A percentile compares a stretch with the other conserved stretches of the same genome.
phyloP scores from a whole-genome alignment of 148 eudicot genomes.

The Chenopodium formosanum region DNA sequence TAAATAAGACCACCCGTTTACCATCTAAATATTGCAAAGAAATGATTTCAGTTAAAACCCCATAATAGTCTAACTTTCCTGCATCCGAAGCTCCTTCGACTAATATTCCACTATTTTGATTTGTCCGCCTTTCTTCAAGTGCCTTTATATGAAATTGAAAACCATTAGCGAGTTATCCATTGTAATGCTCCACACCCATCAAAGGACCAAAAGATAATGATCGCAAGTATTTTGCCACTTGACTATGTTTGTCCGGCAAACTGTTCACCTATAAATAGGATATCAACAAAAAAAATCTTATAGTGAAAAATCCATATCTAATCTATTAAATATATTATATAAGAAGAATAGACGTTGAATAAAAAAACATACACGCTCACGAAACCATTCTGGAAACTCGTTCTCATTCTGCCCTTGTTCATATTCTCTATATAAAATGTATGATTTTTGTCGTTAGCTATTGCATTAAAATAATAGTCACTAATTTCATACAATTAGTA shows the following conservation, averaged over 20 bases:
- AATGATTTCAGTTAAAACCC: constrained; percentile 17
- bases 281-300: neutral
- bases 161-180: constrained; percentile 11
- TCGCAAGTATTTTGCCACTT: neutral
- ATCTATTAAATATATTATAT: neutral
- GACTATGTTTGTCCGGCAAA: neutral
- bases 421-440: too few relatives aligned
- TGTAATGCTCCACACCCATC: neutral
- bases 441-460: too few relatives aligned
- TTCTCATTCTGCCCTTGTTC: neutral
- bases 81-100: neutral
- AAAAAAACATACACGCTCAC: neutral
- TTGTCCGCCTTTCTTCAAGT: neutral
- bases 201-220: neutral
- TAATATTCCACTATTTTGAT: constrained; percentile 22
- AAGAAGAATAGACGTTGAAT: neutral
- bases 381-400: neutral
- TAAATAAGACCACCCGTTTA: constrained; percentile 11
- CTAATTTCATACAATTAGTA: neutral
- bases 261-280: neutral
- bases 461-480: too few relatives aligned
- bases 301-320: neutral
- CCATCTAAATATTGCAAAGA: constrained; percentile 2
- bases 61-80: constrained; percentile 1
- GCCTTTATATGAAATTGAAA: constrained; percentile 4